These are phyloP conservation scores for Backusella macrospora DNA, from an alignment of 192 early-diverging fungal species.

Conservation along the genomic window DNA sequence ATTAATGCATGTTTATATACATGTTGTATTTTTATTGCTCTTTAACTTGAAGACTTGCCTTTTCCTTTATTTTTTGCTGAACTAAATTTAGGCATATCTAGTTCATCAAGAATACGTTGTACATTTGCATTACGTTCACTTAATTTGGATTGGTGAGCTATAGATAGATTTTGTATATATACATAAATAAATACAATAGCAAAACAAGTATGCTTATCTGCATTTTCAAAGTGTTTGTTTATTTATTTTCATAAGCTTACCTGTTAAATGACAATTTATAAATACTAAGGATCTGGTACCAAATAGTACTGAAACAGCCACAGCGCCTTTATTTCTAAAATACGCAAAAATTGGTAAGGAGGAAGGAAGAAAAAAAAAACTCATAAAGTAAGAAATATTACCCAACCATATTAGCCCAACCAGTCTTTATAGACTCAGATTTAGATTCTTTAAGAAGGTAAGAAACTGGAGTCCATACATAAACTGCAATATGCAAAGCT, in stretches of 20 bases:
- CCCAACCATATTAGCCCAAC: slow-evolving; percentile 42
- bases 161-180: slow-evolving; percentile 1
- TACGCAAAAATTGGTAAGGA: background rate
- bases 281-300: slow-evolving; percentile 50
- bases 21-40: background rate
- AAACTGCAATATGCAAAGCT: slow-evolving; percentile 53
- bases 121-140: slow-evolving; percentile 43
- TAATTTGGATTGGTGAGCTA: slow-evolving; percentile 49
- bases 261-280: slow-evolving; percentile 55
- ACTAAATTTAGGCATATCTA: slow-evolving; percentile 49
- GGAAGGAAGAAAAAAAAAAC: background rate
- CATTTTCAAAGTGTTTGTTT: background rate
- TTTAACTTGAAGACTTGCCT: slow-evolving; percentile 27
- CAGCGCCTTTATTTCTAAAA: slow-evolving; percentile 52
- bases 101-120: slow-evolving; percentile 49
- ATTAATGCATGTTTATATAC: background rate
- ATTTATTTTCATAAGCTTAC: slow-evolving; percentile 24
- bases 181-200: background rate
- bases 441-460: slow-evolving; percentile 39
- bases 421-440: slow-evolving; percentile 34
- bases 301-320: slow-evolving; percentile 52
- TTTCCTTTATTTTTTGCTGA: slow-evolving; percentile 34
- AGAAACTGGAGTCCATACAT: slow-evolving; percentile 49
- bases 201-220: background rate
- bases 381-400: slow-evolving; percentile 11